phyloP scores from a whole-genome alignment of 768 basidiomycete genomes.

The Psilocybe sp. region DNA sequence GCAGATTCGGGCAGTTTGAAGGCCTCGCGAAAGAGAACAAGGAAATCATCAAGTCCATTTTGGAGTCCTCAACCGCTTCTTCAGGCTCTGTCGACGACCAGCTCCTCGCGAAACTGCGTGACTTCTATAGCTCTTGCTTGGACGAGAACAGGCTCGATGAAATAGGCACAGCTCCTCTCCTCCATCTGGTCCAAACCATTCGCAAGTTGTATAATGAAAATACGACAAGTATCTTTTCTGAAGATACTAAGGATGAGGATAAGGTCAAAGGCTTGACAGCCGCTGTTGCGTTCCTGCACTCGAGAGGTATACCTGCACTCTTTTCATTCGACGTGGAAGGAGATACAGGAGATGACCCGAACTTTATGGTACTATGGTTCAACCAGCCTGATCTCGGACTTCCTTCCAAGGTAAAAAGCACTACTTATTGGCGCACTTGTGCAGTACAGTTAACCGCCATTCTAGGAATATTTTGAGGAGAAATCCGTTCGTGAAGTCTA shows the following conservation, averaged over 20 bases:
- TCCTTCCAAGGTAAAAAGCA: conserved; percentile 73
- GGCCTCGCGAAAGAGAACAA: conserved; percentile 72
- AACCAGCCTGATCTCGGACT: conserved; percentile 79
- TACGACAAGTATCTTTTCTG: conserved; percentile 32
- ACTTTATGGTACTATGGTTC: conserved; percentile 83
- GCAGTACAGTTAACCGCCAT: background rate
- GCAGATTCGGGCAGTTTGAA: conserved; percentile 69
- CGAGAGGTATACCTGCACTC: conserved; percentile 73
- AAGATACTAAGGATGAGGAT: conserved; percentile 5
- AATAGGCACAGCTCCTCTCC: conserved; percentile 68
- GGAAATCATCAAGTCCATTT: conserved; percentile 69
- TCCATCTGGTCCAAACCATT: conserved; percentile 62
- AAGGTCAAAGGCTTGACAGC: conserved; percentile 67
- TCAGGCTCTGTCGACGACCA: conserved; percentile 38
- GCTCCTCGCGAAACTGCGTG: conserved; percentile 62
- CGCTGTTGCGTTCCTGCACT: conserved; percentile 83
- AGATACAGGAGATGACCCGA: conserved; percentile 83
- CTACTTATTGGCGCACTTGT: conserved; percentile 6
- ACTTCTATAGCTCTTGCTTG: conserved; percentile 79
- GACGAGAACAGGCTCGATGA: conserved; percentile 76
- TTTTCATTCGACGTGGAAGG: conserved; percentile 87
- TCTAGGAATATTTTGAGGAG: conserved; percentile 88
- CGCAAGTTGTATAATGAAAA: conserved; percentile 57
- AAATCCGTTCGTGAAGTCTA: conserved; percentile 68
- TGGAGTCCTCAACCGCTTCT: conserved; percentile 47